Base-by-base conservation (phyloP, 345 rosid genomes). In the Pistacia vera region DNA sequence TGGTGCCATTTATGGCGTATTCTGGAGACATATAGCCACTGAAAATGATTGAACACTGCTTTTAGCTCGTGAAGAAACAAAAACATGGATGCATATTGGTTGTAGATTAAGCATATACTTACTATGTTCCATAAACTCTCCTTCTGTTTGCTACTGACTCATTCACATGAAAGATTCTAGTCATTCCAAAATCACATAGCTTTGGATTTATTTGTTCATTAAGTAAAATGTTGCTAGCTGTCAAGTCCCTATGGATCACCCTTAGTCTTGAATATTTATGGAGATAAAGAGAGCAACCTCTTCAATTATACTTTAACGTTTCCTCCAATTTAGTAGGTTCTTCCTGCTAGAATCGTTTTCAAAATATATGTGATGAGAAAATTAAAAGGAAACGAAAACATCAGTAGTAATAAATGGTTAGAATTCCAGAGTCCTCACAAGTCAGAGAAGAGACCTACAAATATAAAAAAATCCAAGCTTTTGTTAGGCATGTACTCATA, bases 111-210 rank as follows among this genome's bases (percentile, higher is more conserved):
- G 14, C 30, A 11, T 17, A 33, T 2, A 75, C 78, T 58, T 58
- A 75, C 67, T 67, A 68, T 16, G 78, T 75, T 67, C 78, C 78
- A 11, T 57, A 57, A 66, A 75, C 36, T 67, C 78, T 67, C 6
- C 17, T 58, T 41, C 72, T 67, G 36, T 52, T 52, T 8, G 10
- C 73, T 58, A 46, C 72, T 20, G 16, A 48, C 58, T 75, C 48
- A 25, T 67, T 57, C 35, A 17, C 41, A 16, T 22, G 66, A 57
- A 66, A 67, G 3, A 33, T 67, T 57, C 73, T 66, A 14, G 72
- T 60, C 28, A 68, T 28, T 2, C 51, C 68, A 8, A 22, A 75
- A 59, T 75, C 72, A 16, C 66, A 75, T 25, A 67, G 67, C 16
- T 68, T 76, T 6, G 73, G 79, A 46, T 68, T n/a, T 46, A 62